phyloP scores from a whole-genome alignment of 208 protist species.

The Crithidia expoeki region DNA sequence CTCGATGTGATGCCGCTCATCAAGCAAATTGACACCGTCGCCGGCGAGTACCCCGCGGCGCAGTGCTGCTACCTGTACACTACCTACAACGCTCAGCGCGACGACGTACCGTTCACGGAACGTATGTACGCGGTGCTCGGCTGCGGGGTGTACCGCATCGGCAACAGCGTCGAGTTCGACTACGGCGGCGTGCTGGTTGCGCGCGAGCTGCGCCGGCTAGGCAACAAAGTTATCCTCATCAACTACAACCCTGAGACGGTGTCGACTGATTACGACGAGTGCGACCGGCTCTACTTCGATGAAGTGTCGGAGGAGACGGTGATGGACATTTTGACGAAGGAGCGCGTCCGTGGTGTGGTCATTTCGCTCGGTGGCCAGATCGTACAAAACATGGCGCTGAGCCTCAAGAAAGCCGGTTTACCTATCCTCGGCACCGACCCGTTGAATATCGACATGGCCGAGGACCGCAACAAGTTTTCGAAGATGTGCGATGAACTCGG shows the following conservation, averaged over 20 bases:
- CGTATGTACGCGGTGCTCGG: constrained; percentile 94
- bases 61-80: constrained; percentile 96
- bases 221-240: constrained; percentile 96
- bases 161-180: constrained; percentile 97
- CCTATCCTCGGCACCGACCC: constrained; percentile 96
- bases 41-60: constrained; percentile 97
- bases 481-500: constrained; percentile 93
- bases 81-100: constrained; percentile 94
- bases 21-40: constrained; percentile 98
- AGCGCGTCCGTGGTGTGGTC: constrained; percentile 92
- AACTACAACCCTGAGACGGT: constrained; percentile 99
- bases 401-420: constrained; percentile 87
- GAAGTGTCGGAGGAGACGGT: constrained; percentile 97
- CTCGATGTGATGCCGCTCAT: constrained; percentile 91
- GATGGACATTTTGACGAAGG: constrained; percentile 96
- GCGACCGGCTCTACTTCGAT: constrained; percentile 99
- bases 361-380: constrained; percentile 98
- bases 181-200: constrained; percentile 97
- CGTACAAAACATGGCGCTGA: constrained; percentile 98
- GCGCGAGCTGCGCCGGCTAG: constrained; percentile 92
- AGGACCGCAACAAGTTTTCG: constrained; percentile 97
- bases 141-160: constrained; percentile 98
- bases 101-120: constrained; percentile 87
- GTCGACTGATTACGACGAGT: constrained; percentile 98
- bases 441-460: constrained; percentile 96